Conservation (phyloP, 768 basidiomycete species). For the Gyrodon lividus region DNA sequence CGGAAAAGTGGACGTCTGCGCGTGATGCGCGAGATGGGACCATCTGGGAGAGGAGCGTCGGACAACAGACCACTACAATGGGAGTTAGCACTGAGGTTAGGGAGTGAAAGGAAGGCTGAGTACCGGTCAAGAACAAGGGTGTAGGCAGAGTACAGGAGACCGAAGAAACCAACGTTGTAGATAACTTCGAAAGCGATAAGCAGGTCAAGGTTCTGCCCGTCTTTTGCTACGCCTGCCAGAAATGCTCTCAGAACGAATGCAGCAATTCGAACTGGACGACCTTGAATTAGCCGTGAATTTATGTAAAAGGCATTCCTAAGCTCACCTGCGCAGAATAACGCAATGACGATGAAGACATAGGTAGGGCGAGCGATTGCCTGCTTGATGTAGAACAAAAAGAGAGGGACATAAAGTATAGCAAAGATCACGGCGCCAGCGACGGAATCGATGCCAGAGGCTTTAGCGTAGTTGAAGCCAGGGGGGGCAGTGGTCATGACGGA, state of each 20-base stretch:
- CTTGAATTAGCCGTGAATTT: background rate
- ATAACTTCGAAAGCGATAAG: constrained; percentile 31
- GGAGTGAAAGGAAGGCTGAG: background rate
- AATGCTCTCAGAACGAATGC: constrained; percentile 32
- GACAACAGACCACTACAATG: constrained; percentile 19
- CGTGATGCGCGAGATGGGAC: constrained; percentile 20
- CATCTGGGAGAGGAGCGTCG: constrained; percentile 23
- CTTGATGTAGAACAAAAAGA: constrained; percentile 23
- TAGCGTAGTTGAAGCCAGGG: constrained; percentile 22
- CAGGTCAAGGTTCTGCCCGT: constrained; percentile 20
- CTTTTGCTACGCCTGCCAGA: constrained; percentile 24
- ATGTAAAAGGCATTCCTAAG: background rate
- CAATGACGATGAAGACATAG: constrained; percentile 27
- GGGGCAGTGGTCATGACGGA: constrained; percentile 17
- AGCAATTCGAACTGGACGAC: constrained; percentile 25
- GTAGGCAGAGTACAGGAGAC: constrained; percentile 35
- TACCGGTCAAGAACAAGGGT: constrained; percentile 34
- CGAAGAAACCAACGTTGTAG: constrained; percentile 38
- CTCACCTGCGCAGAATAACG: constrained; percentile 32
- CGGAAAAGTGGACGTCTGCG: constrained; percentile 25
- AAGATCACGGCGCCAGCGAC: constrained; percentile 33
- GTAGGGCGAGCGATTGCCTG: constrained; percentile 23
- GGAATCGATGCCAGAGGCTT: constrained; percentile 28
- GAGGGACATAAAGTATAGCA: constrained; percentile 28
- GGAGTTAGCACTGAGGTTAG: background rate